Evolutionary conservation across 2,329 filamentous ascomycete species (phyloP).

Genomic region (Botrytis hyacinthi): DNA sequence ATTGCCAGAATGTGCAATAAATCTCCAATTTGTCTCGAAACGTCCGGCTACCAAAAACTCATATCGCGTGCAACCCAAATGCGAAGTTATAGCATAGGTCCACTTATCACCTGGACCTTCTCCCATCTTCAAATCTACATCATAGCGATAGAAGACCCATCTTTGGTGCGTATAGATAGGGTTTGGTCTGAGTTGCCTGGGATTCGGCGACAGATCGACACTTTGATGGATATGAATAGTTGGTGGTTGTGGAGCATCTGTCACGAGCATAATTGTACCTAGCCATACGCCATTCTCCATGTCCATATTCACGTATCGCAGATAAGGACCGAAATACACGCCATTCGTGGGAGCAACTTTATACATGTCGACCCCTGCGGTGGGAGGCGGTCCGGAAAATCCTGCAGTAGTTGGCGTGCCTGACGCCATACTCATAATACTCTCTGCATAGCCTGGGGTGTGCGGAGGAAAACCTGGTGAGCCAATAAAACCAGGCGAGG

Average conservation of each 20-base stretch:
- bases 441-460: constrained; percentile 80
- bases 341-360: constrained; percentile 91
- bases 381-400: constrained; percentile 84
- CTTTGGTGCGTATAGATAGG: constrained; percentile 86
- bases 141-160: constrained; percentile 96
- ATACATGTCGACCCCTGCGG: constrained; percentile 89
- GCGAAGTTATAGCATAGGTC: constrained; percentile 98
- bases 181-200: constrained; percentile 77
- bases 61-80: constrained; percentile 95
- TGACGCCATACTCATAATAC: constrained; percentile 77
- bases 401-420: constrained; percentile 75
- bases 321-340: constrained; percentile 95
- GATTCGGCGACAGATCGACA: constrained; percentile 87
- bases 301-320: constrained; percentile 97
- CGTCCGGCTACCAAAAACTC: constrained; percentile 93
- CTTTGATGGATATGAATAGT: constrained; percentile 95
- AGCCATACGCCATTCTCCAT: constrained; percentile 86
- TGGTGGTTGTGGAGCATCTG: constrained; percentile 85
- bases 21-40: constrained; percentile 89
- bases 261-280: constrained; percentile 90
- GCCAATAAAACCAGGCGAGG: constrained; percentile 16
- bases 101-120: constrained; percentile 78
- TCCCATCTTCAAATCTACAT: constrained; percentile 85
- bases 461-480: constrained; percentile 83
- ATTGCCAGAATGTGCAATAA: constrained; percentile 93